phyloP scores from a whole-genome alignment of 768 basidiomycete species.

The Daedaleopsis sinensis region DNA sequence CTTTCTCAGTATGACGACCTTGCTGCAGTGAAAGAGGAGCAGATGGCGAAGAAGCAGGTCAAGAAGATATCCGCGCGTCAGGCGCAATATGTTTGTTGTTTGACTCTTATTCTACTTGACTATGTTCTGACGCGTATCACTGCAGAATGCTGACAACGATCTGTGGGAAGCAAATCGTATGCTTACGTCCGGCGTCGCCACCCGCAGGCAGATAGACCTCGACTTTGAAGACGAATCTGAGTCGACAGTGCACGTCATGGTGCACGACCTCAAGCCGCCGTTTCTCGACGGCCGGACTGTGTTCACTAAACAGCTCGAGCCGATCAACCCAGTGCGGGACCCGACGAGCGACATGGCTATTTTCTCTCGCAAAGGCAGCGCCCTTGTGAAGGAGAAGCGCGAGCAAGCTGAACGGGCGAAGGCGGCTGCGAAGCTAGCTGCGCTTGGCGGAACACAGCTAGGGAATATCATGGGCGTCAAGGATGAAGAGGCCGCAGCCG shows the following conservation, averaged over 20 bases:
- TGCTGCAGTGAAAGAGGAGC: constrained; percentile 64
- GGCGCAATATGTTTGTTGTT: constrained; percentile 84
- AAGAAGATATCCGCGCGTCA: constrained; percentile 93
- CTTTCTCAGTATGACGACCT: constrained; percentile 93
- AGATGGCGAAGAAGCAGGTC: constrained; percentile 75
- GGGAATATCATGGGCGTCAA: constrained; percentile 98
- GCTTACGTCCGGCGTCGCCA: constrained; percentile 93
- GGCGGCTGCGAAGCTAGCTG: constrained; percentile 93
- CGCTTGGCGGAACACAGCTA: constrained; percentile 88
- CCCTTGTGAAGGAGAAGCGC: constrained; percentile 91
- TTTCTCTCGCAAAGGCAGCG: constrained; percentile 96
- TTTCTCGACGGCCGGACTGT: constrained; percentile 97
- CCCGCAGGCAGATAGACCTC: constrained; percentile 82
- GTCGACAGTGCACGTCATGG: constrained; percentile 95
- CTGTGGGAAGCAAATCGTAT: constrained; percentile 99
- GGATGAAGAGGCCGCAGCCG: constrained; percentile 91
- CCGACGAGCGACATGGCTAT: constrained; percentile 92
- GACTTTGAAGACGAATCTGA: constrained; percentile 97
- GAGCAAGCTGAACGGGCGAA: constrained; percentile 96
- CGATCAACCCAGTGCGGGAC: constrained; percentile 96
- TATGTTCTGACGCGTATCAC: constrained; percentile 14
- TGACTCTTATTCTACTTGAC: background rate
- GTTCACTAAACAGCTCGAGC: constrained; percentile 95
- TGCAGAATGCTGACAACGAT: constrained; percentile 95
- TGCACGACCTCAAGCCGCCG: constrained; percentile 95